A percentile compares a stretch with the other conserved stretches of the same genome.
These are phyloP conservation scores for Hypoxylon perforatum DNA, from an alignment of 495 filamentous ascomycete genomes.

Conservation along the genomic window DNA sequence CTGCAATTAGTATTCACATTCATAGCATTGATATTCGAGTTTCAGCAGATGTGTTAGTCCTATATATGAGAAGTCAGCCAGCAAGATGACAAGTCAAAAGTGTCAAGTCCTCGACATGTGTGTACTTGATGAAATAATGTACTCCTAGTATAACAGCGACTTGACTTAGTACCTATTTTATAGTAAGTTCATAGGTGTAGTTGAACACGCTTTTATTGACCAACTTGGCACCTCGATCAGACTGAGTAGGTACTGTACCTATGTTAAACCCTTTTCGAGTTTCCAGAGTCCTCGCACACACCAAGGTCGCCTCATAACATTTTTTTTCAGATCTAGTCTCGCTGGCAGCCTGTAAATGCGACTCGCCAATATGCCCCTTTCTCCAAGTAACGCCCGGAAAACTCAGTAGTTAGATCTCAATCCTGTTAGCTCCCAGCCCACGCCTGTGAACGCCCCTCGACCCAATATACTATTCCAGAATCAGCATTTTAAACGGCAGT, in stretches of 20 bases:
- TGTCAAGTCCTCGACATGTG: too few relatives aligned
- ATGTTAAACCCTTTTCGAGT: background rate
- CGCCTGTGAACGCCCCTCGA: conserved; percentile 24
- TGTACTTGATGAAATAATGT: too few relatives aligned
- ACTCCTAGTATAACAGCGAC: too few relatives aligned
- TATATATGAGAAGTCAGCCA: too few relatives aligned
- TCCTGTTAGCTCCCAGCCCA: conserved; percentile 8
- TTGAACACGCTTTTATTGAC: background rate
- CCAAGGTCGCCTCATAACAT: background rate
- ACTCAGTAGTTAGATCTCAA: conserved; percentile 3
- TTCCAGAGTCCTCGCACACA: background rate
- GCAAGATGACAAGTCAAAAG: too few relatives aligned
- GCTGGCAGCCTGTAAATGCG: conserved; percentile 17
- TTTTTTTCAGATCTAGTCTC: conserved; percentile 12
- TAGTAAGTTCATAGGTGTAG: too few relatives aligned
- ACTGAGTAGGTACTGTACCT: background rate
- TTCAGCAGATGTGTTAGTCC: too few relatives aligned
- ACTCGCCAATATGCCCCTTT: conserved; percentile 17
- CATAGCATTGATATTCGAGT: too few relatives aligned
- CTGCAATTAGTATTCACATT: too few relatives aligned
- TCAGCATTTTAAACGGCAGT: background rate
- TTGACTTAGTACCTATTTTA: too few relatives aligned
- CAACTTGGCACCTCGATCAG: background rate
- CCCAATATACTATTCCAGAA: conserved; percentile 1
- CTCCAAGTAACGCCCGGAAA: conserved; percentile 5